Evolutionary conservation across 306 rosid species (phyloP).

Genomic region (Comarum palustre): DNA sequence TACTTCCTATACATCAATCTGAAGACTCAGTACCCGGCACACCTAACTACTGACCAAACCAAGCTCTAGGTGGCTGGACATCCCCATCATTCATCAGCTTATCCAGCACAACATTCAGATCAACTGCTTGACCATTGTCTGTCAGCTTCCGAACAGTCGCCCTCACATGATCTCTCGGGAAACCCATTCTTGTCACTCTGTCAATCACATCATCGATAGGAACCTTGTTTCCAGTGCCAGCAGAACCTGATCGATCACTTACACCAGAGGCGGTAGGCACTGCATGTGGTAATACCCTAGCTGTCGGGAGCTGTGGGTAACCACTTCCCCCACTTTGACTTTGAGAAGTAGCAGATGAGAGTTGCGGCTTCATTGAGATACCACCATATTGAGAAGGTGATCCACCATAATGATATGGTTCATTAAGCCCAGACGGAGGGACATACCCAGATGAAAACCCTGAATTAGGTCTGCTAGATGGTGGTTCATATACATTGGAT

Average conservation of each 20-base stretch:
- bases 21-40: constrained; percentile 2
- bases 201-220: constrained; percentile 75
- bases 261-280: constrained; percentile 62
- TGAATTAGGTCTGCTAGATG: constrained; percentile 52
- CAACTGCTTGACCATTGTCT: constrained; percentile 84
- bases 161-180: constrained; percentile 77
- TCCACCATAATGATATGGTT: constrained; percentile 63
- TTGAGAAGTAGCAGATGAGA: constrained; percentile 40
- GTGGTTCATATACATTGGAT: constrained; percentile 49
- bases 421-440: constrained; percentile 48
- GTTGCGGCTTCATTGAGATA: constrained; percentile 42
- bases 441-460: constrained; percentile 64
- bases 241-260: constrained; percentile 52
- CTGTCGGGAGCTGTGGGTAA: constrained; percentile 84
- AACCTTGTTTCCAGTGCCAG: constrained; percentile 62
- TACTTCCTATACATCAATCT: constrained; percentile 42
- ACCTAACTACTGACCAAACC: constrained; percentile 66
- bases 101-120: constrained; percentile 79
- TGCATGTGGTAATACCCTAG: constrained; percentile 68
- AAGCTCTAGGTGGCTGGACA: constrained; percentile 60
- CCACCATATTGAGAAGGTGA: constrained; percentile 53
- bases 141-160: constrained; percentile 78
- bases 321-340: constrained; percentile 60
- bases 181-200: constrained; percentile 78
- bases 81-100: constrained; percentile 80